Conservation (phyloP, 164 flowering plant species). For the Saururus chinensis region DNA sequence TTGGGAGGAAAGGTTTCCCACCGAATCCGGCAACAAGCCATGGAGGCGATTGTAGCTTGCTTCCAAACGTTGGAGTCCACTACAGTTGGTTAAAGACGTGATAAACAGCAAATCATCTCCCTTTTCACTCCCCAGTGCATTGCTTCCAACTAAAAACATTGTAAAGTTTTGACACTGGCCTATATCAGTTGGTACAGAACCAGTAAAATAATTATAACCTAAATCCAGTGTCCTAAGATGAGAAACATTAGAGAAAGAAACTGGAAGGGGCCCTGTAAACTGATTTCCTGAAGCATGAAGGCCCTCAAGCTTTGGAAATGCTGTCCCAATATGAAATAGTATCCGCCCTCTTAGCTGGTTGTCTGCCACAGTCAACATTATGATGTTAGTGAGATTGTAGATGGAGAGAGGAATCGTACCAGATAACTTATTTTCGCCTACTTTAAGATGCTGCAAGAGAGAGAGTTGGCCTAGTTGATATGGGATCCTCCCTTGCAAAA, state of each 20-base stretch:
- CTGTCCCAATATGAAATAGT: conserved; percentile 3
- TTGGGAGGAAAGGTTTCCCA: conserved; percentile 32
- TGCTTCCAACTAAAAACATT: not conserved
- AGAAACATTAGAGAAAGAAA: conserved; percentile 28
- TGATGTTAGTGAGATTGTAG: not conserved
- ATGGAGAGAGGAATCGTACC: conserved; percentile 1
- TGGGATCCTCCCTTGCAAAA: not conserved
- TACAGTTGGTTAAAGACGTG: conserved; percentile 23
- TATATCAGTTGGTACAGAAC: conserved; percentile 2
- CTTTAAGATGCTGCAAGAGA: not conserved
- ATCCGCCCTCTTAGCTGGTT: conserved; percentile 16
- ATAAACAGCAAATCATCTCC: conserved; percentile 20
- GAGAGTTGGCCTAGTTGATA: not conserved
- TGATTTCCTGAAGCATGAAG: conserved; percentile 20
- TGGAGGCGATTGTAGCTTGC: conserved; percentile 27
- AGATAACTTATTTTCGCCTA: not conserved
- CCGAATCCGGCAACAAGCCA: conserved; percentile 35
- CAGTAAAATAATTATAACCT: conserved; percentile 16
- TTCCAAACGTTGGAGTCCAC: conserved; percentile 19
- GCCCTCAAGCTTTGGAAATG: conserved; percentile 20
- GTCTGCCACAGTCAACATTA: not conserved
- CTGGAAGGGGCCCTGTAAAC: conserved; percentile 37
- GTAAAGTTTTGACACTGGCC: not conserved
- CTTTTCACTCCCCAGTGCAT: not conserved
- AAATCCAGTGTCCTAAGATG: conserved; percentile 21